A percentile compares a stretch with the other conserved stretches of the same genome.
Conservation (phyloP, 768 basidiomycete species). For the Pholiota molesta region DNA sequence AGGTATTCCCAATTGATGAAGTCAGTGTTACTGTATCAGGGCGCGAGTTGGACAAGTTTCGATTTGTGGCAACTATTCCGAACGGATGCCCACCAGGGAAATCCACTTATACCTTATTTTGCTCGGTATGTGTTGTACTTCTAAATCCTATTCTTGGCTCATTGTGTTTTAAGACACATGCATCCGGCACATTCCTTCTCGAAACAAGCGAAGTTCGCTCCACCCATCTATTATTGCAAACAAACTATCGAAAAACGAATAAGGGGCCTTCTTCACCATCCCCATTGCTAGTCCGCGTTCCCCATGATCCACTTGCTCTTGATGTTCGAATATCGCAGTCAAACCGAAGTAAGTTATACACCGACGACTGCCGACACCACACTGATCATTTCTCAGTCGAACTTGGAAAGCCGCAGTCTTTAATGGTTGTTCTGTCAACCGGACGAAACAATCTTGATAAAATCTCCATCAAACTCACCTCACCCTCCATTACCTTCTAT, state of each 20-base stretch:
- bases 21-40: constrained; percentile 64
- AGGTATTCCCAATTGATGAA: constrained; percentile 68
- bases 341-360: constrained; percentile 36
- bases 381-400: constrained; percentile 49
- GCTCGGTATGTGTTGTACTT: constrained; percentile 57
- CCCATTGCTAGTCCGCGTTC: constrained; percentile 55
- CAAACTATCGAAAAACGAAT: constrained; percentile 51
- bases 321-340: constrained; percentile 69
- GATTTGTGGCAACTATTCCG: constrained; percentile 46
- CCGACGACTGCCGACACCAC: background rate
- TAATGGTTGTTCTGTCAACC: constrained; percentile 61
- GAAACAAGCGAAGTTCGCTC: constrained; percentile 71
- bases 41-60: constrained; percentile 62
- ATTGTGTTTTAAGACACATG: constrained; percentile 55
- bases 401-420: constrained; percentile 57
- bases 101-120: constrained; percentile 62
- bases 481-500: constrained; percentile 57
- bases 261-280: constrained; percentile 32
- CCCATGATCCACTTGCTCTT: constrained; percentile 62
- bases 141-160: background rate
- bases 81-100: constrained; percentile 58
- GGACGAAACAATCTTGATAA: constrained; percentile 69
- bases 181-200: constrained; percentile 67
- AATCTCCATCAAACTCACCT: constrained; percentile 55
- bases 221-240: constrained; percentile 68